Evolutionary conservation across 2,329 filamentous ascomycete genomes (phyloP).

Genomic region (Magnaporthales sp.): DNA sequence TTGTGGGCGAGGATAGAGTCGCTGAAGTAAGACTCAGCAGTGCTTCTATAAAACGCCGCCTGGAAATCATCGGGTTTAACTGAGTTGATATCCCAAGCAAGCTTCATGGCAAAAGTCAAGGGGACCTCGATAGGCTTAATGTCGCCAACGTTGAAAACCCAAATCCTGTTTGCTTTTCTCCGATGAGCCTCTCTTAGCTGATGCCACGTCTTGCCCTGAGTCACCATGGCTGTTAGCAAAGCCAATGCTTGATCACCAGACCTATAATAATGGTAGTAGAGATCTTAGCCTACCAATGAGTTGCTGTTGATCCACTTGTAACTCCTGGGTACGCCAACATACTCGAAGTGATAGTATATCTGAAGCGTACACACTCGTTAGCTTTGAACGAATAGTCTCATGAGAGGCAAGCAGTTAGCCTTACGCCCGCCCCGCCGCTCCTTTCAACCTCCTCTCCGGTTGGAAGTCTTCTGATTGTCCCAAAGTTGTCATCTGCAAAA

Average conservation of each 20-base stretch:
- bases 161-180: conserved; percentile 44
- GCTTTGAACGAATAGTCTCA: background rate
- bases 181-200: conserved; percentile 48
- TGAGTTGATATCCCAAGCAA: conserved; percentile 50
- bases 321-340: conserved; percentile 50
- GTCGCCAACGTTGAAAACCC: conserved; percentile 61
- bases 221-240: background rate
- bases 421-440: conserved; percentile 47
- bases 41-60: conserved; percentile 18
- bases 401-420: background rate
- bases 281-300: conserved; percentile 5
- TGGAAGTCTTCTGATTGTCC: conserved; percentile 49
- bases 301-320: conserved; percentile 58
- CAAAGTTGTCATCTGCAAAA: conserved; percentile 56
- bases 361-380: conserved; percentile 6
- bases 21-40: conserved; percentile 39
- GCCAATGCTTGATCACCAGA: background rate
- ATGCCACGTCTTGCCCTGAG: conserved; percentile 28
- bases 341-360: conserved; percentile 49
- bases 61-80: conserved; percentile 26
- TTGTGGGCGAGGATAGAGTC: conserved; percentile 16
- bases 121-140: conserved; percentile 57
- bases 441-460: conserved; percentile 40
- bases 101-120: conserved; percentile 58
- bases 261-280: background rate